A percentile compares a stretch with the other conserved stretches of the same genome.
phyloP scores from a whole-genome alignment of 208 protist genomes.

The Blechomonas ayalai region DNA sequence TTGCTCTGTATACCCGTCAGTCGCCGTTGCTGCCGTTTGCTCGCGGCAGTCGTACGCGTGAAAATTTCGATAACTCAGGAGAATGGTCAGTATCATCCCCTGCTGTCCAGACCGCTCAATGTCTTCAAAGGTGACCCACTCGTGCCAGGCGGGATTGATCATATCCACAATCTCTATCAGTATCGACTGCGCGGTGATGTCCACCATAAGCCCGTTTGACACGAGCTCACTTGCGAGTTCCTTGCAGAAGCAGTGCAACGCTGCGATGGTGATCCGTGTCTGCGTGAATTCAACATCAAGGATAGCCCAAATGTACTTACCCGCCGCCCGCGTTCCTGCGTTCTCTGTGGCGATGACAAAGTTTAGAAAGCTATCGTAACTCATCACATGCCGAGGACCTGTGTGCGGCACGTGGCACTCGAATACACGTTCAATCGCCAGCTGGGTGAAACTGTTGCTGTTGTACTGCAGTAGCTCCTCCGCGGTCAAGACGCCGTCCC shows the following conservation, averaged over 20 bases:
- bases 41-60: slow-evolving; percentile 88
- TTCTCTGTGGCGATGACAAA: slow-evolving; percentile 91
- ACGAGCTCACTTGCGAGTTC: slow-evolving; percentile 74
- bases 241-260: slow-evolving; percentile 79
- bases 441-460: slow-evolving; percentile 70
- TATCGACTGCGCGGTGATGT: slow-evolving; percentile 77
- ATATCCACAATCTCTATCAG: slow-evolving; percentile 87
- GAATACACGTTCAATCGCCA: slow-evolving; percentile 83
- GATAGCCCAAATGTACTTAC: slow-evolving; percentile 83
- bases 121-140: slow-evolving; percentile 76
- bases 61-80: slow-evolving; percentile 82
- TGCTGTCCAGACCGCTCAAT: slow-evolving; percentile 74
- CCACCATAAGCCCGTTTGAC: slow-evolving; percentile 60
- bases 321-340: slow-evolving; percentile 58
- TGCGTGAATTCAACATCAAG: slow-evolving; percentile 74
- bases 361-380: slow-evolving; percentile 90
- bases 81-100: slow-evolving; percentile 72
- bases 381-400: slow-evolving; percentile 68
- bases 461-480: slow-evolving; percentile 79
- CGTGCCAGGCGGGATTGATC: slow-evolving; percentile 84
- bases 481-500: slow-evolving; percentile 74
- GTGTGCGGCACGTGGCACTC: slow-evolving; percentile 83
- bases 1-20: slow-evolving; percentile 64
- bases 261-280: slow-evolving; percentile 46
- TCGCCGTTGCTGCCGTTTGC: slow-evolving; percentile 68